Conservation (phyloP, 2,329 filamentous ascomycete species). For the Stemphylium beticola region DNA sequence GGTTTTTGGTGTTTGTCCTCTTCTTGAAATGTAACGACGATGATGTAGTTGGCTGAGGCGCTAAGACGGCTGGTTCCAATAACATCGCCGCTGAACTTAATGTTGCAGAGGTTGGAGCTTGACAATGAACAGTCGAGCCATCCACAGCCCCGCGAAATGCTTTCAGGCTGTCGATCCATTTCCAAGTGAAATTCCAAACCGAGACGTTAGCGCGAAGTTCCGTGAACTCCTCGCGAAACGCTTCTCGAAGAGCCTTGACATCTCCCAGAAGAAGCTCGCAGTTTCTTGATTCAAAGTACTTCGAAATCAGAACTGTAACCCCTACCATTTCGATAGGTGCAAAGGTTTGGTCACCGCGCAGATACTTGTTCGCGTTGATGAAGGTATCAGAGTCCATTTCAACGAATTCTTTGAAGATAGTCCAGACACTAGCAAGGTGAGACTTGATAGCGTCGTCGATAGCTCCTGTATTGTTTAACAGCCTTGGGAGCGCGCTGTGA, state of each 20-base stretch:
- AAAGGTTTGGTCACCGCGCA: conserved; percentile 41
- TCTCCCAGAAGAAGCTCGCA: conserved; percentile 38
- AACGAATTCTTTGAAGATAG: conserved; percentile 36
- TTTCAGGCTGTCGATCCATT: conserved; percentile 39
- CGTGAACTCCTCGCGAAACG: conserved; percentile 34
- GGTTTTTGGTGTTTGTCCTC: not conserved
- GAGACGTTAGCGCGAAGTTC: conserved; percentile 37
- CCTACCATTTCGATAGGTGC: conserved; percentile 48
- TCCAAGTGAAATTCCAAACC: conserved; percentile 42
- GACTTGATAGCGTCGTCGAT: conserved; percentile 39
- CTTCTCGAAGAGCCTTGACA: conserved; percentile 33
- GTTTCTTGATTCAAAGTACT: conserved; percentile 36
- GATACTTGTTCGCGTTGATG: conserved; percentile 32
- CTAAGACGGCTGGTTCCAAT: not conserved
- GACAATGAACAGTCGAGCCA: conserved; percentile 23
- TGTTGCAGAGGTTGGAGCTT: not conserved
- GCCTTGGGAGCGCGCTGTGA: conserved; percentile 24
- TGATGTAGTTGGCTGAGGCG: not conserved
- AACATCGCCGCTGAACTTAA: not conserved
- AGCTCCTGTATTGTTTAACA: conserved; percentile 35
- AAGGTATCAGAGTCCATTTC: conserved; percentile 37
- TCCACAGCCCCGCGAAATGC: conserved; percentile 32
- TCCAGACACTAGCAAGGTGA: conserved; percentile 45
- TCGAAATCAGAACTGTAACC: conserved; percentile 42
- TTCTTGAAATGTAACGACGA: not conserved